Evolutionary conservation across 1,284 basidiomycete species (phyloP).

Genomic region (Naganishia albida): DNA sequence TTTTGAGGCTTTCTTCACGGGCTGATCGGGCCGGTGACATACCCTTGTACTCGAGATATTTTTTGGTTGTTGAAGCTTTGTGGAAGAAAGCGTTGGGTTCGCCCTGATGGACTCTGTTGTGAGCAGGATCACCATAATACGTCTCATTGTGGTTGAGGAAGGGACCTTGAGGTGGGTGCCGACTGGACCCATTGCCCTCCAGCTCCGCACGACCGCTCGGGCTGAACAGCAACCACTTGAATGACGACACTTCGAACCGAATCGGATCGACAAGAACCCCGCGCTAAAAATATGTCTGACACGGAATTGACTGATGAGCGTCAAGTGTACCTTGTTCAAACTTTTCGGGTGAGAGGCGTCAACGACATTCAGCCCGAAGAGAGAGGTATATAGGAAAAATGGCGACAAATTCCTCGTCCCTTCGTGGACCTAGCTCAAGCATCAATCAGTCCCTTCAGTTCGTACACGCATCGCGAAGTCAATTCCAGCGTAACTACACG

Average conservation of each 20-base stretch:
- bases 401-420: neutral
- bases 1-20: neutral
- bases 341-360: slow-evolving; percentile 4
- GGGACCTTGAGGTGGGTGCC: no score
- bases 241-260: no score
- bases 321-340: slow-evolving; percentile 7
- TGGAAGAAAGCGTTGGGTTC: neutral
- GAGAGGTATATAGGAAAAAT: neutral
- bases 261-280: no score
- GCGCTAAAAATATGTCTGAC: no score
- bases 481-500: neutral
- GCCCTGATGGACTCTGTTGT: no score
- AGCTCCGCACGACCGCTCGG: neutral
- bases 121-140: no score
- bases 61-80: neutral
- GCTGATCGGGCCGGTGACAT: neutral
- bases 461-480: neutral
- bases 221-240: neutral
- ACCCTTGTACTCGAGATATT: neutral
- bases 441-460: neutral
- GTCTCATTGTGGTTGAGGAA: no score
- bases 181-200: neutral
- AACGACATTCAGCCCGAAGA: no score
- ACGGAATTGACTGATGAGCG: slow-evolving; percentile 1
- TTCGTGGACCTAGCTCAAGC: neutral